Base-by-base conservation (phyloP, 2,329 filamentous ascomycete species). In the Zymoseptoria pseudotritici region DNA sequence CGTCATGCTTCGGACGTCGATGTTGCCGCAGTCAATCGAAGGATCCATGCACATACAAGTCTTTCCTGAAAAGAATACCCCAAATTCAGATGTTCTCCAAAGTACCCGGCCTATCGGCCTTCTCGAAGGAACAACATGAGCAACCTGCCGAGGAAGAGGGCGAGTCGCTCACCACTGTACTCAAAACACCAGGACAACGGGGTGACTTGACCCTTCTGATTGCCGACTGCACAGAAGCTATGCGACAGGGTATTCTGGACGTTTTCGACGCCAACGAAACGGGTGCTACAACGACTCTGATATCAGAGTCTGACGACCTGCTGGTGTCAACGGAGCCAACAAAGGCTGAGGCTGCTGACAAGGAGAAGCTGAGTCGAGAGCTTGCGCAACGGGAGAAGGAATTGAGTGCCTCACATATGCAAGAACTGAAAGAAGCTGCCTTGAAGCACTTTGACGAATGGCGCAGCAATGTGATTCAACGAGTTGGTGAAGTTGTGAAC, bases 361-460 rank as follows among this genome's bases (percentile, higher is more conserved):
- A 66, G 42, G 62, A 70, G 51, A 69, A 66, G 58, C 62, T 69
- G 52, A 66, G 68, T 31, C 70, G 68, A 55, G 69, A 70, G 52
- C 69, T 75, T 10, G 70, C 67, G 29, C 66, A 74, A 54, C 69
- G 79, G 51, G 75, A 78, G 67, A 79, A 80, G 64, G 82, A 83
- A 61, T 71, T 84, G 9, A 77, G 76, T 19, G 75, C 75, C 2
- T 75, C 76, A 2, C 78, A 79, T 57, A 80, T 87, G 62, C 76
- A 81, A 59, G 86, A 90, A 67, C 75, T 91, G 67, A 91, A 86
- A 76, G 85, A 83, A 63, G 86, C 88, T 57, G 82, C 86, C 1
- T 72, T 95, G 4, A 76, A 80, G 6, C 86, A 87, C 70, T 96
- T 93, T 71, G 85, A 88, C 60, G 87, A 90, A 64, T 97, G 93